A percentile compares a stretch with the other conserved stretches of the same genome.
phyloP scores from a whole-genome alignment of 768 basidiomycete genomes.

The Hypsizygus marmoreus region DNA sequence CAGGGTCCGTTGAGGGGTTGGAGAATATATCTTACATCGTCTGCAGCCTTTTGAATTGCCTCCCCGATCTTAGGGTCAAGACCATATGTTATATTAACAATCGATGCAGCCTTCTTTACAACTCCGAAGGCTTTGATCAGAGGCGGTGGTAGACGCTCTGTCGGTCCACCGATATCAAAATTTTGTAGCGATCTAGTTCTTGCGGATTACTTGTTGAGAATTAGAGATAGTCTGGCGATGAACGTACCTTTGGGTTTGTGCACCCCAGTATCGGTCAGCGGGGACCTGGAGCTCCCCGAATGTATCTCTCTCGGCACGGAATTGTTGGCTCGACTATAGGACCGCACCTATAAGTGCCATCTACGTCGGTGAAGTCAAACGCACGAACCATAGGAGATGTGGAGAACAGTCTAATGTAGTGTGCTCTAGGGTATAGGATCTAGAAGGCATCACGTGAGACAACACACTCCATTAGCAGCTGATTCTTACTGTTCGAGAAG shows the following conservation, averaged over 20 bases:
- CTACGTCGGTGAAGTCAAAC: not conserved
- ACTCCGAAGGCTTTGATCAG: slow-evolving; percentile 98
- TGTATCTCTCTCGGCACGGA: slow-evolving; percentile 87
- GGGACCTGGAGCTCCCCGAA: slow-evolving; percentile 92
- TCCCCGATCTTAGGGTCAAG: slow-evolving; percentile 84
- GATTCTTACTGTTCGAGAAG: slow-evolving; percentile 21
- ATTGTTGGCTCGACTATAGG: slow-evolving; percentile 47
- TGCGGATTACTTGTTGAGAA: not conserved
- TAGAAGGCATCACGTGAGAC: slow-evolving; percentile 10
- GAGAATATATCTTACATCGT: slow-evolving; percentile 64
- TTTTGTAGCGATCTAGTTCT: slow-evolving; percentile 78
- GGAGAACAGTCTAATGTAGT: slow-evolving; percentile 32
- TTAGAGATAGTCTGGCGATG: not conserved
- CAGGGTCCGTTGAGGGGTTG: not conserved
- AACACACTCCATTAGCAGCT: slow-evolving; percentile 12
- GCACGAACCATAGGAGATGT: slow-evolving; percentile 33
- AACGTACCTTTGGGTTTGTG: slow-evolving; percentile 89
- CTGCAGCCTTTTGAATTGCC: slow-evolving; percentile 90
- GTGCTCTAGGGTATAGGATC: slow-evolving; percentile 26
- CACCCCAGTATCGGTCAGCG: slow-evolving; percentile 88
- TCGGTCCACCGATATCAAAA: slow-evolving; percentile 96
- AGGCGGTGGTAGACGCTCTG: slow-evolving; percentile 92
- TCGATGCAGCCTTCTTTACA: slow-evolving; percentile 93
- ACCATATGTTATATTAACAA: slow-evolving; percentile 89
- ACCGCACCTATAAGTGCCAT: not conserved